Evolutionary conservation across 768 basidiomycete species (phyloP).

Genomic region (Mycena chlorophos): DNA sequence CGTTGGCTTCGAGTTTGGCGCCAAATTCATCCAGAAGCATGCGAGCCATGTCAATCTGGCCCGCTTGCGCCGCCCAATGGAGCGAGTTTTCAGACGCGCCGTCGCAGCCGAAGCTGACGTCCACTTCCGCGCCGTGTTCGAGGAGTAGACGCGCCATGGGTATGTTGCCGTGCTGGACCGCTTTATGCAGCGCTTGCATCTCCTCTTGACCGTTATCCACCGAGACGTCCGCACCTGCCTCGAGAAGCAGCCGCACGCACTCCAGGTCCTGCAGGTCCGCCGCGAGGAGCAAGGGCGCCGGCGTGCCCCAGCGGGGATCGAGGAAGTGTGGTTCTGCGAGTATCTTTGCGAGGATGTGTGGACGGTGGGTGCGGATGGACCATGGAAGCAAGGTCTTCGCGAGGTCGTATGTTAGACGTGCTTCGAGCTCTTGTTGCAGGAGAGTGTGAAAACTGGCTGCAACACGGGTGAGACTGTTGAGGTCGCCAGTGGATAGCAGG

Average conservation of each 20-base stretch:
- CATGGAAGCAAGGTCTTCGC: background rate
- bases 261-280: background rate
- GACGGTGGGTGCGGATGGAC: constrained; percentile 2
- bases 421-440: constrained; percentile 12
- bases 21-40: constrained; percentile 2
- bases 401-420: constrained; percentile 2
- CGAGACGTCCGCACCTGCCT: constrained; percentile 1
- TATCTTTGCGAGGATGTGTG: constrained; percentile 6
- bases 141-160: constrained; percentile 2
- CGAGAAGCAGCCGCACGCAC: background rate
- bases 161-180: background rate
- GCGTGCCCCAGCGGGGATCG: background rate
- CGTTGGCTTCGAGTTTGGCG: background rate
- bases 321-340: constrained; percentile 3
- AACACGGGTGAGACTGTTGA: background rate
- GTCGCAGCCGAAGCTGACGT: background rate
- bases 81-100: background rate
- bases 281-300: constrained; percentile 5
- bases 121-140: constrained; percentile 3
- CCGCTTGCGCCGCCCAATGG: background rate
- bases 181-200: constrained; percentile 7
- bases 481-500: background rate
- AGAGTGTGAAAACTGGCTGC: constrained; percentile 2
- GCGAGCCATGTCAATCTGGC: background rate
- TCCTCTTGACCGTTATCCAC: background rate